A percentile compares a stretch with the other conserved stretches of the same genome.
Evolutionary conservation across 768 basidiomycete genomes (phyloP).

Genomic region (Pulveroboletus sp.): DNA sequence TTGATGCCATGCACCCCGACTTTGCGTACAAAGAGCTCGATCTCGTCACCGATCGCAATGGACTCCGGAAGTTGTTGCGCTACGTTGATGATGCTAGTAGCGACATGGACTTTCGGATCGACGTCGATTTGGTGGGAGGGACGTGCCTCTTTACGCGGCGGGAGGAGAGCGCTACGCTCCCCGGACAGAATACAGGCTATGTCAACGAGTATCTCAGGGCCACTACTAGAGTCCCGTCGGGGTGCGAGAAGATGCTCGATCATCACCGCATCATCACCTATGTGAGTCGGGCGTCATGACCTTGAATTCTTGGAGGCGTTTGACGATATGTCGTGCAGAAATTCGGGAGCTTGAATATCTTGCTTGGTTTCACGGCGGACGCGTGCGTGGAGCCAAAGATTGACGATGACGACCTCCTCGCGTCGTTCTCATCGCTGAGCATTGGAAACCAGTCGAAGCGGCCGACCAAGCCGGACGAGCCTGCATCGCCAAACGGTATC

Average conservation of each 20-base stretch:
- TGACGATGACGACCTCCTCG: constrained; percentile 23
- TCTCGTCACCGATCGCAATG: constrained; percentile 60
- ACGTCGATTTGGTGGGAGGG: constrained; percentile 55
- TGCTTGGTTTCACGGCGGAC: constrained; percentile 58
- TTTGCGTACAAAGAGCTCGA: constrained; percentile 36
- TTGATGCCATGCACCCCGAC: constrained; percentile 37
- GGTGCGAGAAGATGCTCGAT: constrained; percentile 47
- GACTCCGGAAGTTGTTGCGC: constrained; percentile 55
- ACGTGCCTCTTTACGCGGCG: constrained; percentile 58
- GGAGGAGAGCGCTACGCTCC: constrained; percentile 36
- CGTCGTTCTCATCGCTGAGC: constrained; percentile 23
- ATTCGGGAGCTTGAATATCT: constrained; percentile 51
- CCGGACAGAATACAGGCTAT: constrained; percentile 36
- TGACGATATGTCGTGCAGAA: constrained; percentile 36
- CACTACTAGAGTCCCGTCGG: constrained; percentile 42
- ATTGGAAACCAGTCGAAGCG: constrained; percentile 7
- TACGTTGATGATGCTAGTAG: constrained; percentile 34
- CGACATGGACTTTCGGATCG: constrained; percentile 58
- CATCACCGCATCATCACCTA: constrained; percentile 63
- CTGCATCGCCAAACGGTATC: constrained; percentile 2
- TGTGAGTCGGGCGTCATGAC: constrained; percentile 35
- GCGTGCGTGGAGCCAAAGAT: constrained; percentile 25
- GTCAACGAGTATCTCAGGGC: constrained; percentile 62
- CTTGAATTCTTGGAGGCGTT: background rate
- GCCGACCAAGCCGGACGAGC: background rate